phyloP scores from a whole-genome alignment of 192 early-diverging fungal species.

The Spizellomyces punctatus region DNA sequence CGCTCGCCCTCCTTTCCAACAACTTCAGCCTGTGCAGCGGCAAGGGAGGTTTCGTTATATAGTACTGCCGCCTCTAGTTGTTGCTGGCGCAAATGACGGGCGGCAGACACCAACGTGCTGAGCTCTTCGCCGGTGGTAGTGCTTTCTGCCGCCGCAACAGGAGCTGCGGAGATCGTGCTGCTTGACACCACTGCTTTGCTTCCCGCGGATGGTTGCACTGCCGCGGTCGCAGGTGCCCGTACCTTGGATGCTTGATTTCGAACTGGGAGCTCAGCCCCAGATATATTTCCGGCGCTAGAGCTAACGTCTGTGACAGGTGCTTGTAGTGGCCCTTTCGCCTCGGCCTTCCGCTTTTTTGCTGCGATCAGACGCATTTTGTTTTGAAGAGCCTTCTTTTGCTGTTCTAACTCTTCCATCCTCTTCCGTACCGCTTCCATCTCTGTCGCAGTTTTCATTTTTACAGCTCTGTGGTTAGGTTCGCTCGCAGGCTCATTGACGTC shows the following conservation, averaged over 20 bases:
- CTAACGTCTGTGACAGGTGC: neutral
- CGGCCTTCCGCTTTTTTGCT: neutral
- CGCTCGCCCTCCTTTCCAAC: neutral
- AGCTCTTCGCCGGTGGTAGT: neutral
- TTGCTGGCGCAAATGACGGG: neutral
- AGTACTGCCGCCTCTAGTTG: neutral
- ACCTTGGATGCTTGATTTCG: neutral
- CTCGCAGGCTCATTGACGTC: neutral
- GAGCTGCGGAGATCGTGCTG: neutral
- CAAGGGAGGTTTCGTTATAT: neutral
- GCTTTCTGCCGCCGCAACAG: conserved; percentile 1
- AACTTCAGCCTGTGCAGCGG: conserved; percentile 2
- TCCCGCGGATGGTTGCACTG: neutral
- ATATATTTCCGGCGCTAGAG: neutral
- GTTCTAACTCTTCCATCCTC: conserved; percentile 13
- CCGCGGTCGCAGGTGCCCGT: neutral
- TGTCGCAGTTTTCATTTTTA: neutral
- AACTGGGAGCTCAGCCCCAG: neutral
- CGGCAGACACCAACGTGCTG: neutral
- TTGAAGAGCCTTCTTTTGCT: conserved; percentile 12
- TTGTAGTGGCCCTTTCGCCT: neutral
- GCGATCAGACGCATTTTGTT: conserved; percentile 15
- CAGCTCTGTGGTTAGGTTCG: neutral
- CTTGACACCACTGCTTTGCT: neutral
- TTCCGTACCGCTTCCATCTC: neutral